phyloP scores from a whole-genome alignment of 768 basidiomycete genomes.

The Phylloporus rhodoxanthus region DNA sequence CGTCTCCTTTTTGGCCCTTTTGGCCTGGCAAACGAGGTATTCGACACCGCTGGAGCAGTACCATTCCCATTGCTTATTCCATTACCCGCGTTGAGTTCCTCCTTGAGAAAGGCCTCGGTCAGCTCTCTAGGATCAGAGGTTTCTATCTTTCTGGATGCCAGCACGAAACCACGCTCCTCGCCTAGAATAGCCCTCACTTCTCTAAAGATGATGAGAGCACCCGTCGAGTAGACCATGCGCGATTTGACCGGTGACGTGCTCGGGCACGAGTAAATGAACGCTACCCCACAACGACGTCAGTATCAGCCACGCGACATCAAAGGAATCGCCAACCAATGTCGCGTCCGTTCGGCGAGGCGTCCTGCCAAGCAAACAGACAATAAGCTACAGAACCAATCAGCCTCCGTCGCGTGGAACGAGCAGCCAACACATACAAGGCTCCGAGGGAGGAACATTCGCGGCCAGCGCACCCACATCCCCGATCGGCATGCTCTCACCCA shows the following conservation, averaged over 20 bases:
- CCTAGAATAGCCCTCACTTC: slow-evolving; percentile 49
- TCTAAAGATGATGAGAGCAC: slow-evolving; percentile 50
- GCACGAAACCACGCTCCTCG: slow-evolving; percentile 34
- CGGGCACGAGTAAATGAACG: slow-evolving; percentile 92
- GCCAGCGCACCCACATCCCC: slow-evolving; percentile 41
- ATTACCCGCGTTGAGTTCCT: slow-evolving; percentile 44
- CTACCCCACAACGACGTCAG: slow-evolving; percentile 32
- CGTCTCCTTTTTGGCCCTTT: slow-evolving; percentile 60
- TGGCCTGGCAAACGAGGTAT: slow-evolving; percentile 61
- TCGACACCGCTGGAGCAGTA: slow-evolving; percentile 13
- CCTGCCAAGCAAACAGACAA: slow-evolving; percentile 64
- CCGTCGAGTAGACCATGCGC: slow-evolving; percentile 86
- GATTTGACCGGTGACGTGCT: slow-evolving; percentile 72
- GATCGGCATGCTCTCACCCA: slow-evolving; percentile 38
- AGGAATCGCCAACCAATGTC: slow-evolving; percentile 49
- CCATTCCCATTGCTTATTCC: slow-evolving; percentile 1
- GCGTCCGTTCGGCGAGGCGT: slow-evolving; percentile 39
- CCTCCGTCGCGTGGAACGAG: background rate
- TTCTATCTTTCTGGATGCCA: slow-evolving; percentile 65
- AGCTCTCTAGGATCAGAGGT: slow-evolving; percentile 77
- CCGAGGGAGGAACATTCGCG: slow-evolving; percentile 45
- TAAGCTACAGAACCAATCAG: slow-evolving; percentile 35
- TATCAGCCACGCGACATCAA: background rate
- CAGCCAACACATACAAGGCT: slow-evolving; percentile 42
- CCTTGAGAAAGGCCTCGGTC: slow-evolving; percentile 53